These are phyloP conservation scores for Thelonectria olida DNA, from an alignment of 2,329 filamentous ascomycete genomes.

Conservation along the genomic window DNA sequence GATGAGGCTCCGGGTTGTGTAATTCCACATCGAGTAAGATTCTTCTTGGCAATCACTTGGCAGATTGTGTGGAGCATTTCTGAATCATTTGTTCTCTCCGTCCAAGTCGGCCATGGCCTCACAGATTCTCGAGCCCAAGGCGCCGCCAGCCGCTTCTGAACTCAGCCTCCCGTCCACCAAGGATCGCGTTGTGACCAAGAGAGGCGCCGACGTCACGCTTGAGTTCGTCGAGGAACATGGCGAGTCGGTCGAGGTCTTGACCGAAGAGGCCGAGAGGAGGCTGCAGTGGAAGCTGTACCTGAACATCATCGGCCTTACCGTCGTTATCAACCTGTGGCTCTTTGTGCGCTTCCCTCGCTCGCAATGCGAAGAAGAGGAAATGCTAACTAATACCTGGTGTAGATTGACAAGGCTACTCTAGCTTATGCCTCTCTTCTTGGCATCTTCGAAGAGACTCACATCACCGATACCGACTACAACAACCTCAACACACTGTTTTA, in stretches of 20 bases:
- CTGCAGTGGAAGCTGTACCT: conserved; percentile 15
- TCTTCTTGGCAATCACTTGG: conserved; percentile 7
- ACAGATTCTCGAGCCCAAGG: conserved; percentile 1
- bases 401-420: conserved; percentile 21
- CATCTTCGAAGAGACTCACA: conserved; percentile 17
- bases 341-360: conserved; percentile 3
- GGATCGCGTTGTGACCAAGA: conserved; percentile 12
- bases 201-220: conserved; percentile 12
- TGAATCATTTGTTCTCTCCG: background rate
- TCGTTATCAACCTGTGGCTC: conserved; percentile 16
- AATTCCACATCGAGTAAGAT: conserved; percentile 4
- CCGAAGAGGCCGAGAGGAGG: conserved; percentile 3
- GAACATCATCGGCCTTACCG: background rate
- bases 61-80: background rate
- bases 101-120: background rate
- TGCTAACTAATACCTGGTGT: background rate
- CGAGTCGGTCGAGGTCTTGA: conserved; percentile 4
- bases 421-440: conserved; percentile 18
- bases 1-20: conserved; percentile 1
- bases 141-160: background rate
- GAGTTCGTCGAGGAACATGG: conserved; percentile 15
- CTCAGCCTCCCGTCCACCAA: conserved; percentile 9
- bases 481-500: conserved; percentile 22
- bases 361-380: background rate
- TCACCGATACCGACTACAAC: conserved; percentile 21